phyloP scores from a whole-genome alignment of 1,139 yeast genomes.

The Nakaseomyces glabratus region DNA sequence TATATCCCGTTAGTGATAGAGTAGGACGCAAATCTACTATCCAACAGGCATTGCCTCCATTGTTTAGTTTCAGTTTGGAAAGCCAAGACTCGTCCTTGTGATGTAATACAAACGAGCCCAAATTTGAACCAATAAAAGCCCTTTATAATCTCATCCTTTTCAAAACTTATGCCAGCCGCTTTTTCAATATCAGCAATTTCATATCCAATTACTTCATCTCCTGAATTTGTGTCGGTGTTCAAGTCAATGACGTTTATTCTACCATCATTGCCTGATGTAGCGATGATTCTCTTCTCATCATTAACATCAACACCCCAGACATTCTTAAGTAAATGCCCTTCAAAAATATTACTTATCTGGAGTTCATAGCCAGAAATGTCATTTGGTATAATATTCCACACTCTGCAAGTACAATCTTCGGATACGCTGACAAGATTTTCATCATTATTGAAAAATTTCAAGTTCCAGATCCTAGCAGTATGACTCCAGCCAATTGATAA shows the following conservation, averaged over 20 bases:
- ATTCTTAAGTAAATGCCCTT: slow-evolving; percentile 77
- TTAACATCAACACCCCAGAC: slow-evolving; percentile 75
- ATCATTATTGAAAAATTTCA: slow-evolving; percentile 45
- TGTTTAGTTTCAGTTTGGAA: slow-evolving; percentile 23
- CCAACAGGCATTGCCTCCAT: slow-evolving; percentile 33
- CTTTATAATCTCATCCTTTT: slow-evolving; percentile 51
- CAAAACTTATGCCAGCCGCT: slow-evolving; percentile 28
- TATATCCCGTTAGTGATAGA: slow-evolving; percentile 44
- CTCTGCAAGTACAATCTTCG: slow-evolving; percentile 82
- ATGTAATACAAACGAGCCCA: slow-evolving; percentile 49
- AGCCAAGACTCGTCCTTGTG: slow-evolving; percentile 47
- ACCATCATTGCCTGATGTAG: slow-evolving; percentile 89
- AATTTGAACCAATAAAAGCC: slow-evolving; percentile 43
- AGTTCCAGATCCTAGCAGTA: slow-evolving; percentile 84
- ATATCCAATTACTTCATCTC: slow-evolving; percentile 28
- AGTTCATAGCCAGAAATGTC: slow-evolving; percentile 30
- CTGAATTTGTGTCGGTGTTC: slow-evolving; percentile 23
- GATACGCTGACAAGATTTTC: slow-evolving; percentile 53
- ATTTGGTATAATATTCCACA: slow-evolving; percentile 46
- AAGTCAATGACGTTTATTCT: slow-evolving; percentile 57
- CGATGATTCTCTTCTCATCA: slow-evolving; percentile 40
- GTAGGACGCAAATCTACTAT: slow-evolving; percentile 37
- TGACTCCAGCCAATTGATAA: slow-evolving; percentile 93
- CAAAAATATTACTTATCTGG: slow-evolving; percentile 39
- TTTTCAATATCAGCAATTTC: slow-evolving; percentile 32